These are phyloP conservation scores for Aspergillus sp. DNA, from an alignment of 2,329 filamentous ascomycete species.

Conservation along the genomic window DNA sequence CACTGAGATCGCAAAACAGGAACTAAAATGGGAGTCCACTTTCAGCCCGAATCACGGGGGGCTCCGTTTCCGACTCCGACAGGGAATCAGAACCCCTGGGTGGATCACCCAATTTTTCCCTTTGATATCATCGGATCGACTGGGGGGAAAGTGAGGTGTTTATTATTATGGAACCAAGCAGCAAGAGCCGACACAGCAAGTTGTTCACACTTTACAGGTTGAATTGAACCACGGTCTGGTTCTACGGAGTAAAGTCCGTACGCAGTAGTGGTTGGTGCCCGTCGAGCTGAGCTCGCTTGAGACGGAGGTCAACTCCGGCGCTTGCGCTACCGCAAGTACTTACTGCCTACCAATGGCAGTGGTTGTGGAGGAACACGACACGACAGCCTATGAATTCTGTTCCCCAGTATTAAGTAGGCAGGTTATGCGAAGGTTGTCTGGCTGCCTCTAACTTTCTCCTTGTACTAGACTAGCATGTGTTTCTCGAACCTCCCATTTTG, in stretches of 20 bases:
- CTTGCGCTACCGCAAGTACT: slow-evolving; percentile 3
- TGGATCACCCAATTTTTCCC: slow-evolving; percentile 31
- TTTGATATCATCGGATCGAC: slow-evolving; percentile 25
- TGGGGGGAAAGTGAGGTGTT: slow-evolving; percentile 8
- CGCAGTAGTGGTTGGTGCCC: neutral
- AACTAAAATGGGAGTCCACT: slow-evolving; percentile 11
- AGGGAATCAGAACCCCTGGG: slow-evolving; percentile 31
- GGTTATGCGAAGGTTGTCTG: neutral
- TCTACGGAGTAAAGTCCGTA: neutral
- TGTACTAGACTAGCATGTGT: neutral
- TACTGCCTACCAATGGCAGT: neutral
- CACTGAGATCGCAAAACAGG: neutral
- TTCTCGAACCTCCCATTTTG: neutral
- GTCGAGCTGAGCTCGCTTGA: neutral
- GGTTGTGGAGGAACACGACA: neutral
- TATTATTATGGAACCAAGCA: neutral
- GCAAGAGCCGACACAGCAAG: too few relatives aligned
- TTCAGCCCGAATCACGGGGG: slow-evolving; percentile 20
- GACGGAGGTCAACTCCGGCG: slow-evolving; percentile 1
- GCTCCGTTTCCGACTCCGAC: slow-evolving; percentile 22
- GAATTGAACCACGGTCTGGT: neutral
- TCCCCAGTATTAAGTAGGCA: neutral
- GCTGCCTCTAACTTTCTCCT: neutral
- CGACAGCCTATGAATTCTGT: neutral
- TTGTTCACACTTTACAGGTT: neutral